Evolutionary conservation across 257 asterid species (phyloP), one percentile per base, ranked within the genome.

Genomic region (Agastache rugosa): DNA sequence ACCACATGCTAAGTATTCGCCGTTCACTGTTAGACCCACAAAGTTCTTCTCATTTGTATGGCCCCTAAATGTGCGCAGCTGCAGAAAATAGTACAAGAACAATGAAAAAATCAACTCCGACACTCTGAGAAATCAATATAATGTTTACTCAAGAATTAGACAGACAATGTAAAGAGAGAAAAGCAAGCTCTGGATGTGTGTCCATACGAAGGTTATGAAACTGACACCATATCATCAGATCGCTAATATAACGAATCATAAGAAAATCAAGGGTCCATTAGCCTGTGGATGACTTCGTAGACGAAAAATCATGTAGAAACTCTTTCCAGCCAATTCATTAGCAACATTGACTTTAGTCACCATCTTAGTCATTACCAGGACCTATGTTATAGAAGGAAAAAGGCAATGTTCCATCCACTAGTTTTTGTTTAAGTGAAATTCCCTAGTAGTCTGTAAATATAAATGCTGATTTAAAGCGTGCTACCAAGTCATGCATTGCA

Each of bases 1-100:
- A 25, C 98, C 98, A 78, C 98, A 92, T 47, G 97, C 97, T 42
- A 92, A 73, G 83, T 92, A 90, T 61, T 92, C 93, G 7, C 82
- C 76, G 80, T 86, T 88, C 63, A 84, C 97, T 2, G 93, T 80
- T 53, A 92, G 87, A 37, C 98, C 97, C 15, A 92, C 98, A 68
- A 90, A 90, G 69, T 90, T 92, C 78, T 87, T 90, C 83, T 90
- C 97, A 27, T 92, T 90, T 34, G 89, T 78, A 76, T 92, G 98
- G 63, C 97, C 98, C 75, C 80, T 87, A 79, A 86, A 90, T 2
- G 86, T 78, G 72, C 97, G 96, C 53, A 87, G 85, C 98, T 93
- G 87, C 71, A 71, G 72, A 35, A 31, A 61, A 56, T 67, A 55
- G 37, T 42, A 69, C 6, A 39, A 41, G 55, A 72, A 64, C 25